Base-by-base conservation (phyloP, 495 filamentous ascomycete species). In the Aspergillus nanangensis region DNA sequence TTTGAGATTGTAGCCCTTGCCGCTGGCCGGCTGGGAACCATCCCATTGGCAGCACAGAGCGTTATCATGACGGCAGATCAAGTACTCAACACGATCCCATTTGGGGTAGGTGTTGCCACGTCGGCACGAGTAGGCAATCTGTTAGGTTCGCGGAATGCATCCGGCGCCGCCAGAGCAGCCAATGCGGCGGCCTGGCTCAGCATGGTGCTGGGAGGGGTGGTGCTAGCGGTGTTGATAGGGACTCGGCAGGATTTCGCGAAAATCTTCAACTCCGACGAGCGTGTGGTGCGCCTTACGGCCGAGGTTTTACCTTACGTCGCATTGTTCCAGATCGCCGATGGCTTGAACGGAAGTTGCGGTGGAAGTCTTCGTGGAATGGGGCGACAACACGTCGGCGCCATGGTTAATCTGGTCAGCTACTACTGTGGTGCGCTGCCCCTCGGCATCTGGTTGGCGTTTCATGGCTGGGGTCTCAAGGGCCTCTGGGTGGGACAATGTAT, bases 21-120 rank as follows among this genome's bases (percentile, higher is more conserved):
- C 2, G 91, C 91, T 3, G 91, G 91, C 8, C 75, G 82, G 8
- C 74, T 96, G 0, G 90, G 90, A 8, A 93, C 86, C 0, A 83
- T 93, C 31, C 75, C 90, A 0, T 74, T 95, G 0, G 91, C 91
- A 9, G 83, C 90, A 0, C 91, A 96, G 59, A 87, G 82, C 48
- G 90, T 96, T 29, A 92, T 95, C 63, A 95, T 95, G 90, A 95
- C 91, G 0, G 84, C 88, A 0, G 91, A 95, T 61, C 88, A 94
- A 58, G 82, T 95, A 35, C 81, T 96, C 65, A 95, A 93, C 56
- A 95, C 90, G 0, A 84, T 96, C 40, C 91, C 91, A 0, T 96
- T 96, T 56, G 90, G 91, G 1, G 75, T 95, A 5, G 90, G 90
- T 1, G 88, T 96, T 9, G 88, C 90, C 7, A 82, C 88, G 2